Percentiles rank a stretch among this genome's conserved stretches.
These are phyloP conservation scores for Barnettozyma hawaiiensis DNA, from an alignment of 1,139 yeast species.

Conservation along the genomic window DNA sequence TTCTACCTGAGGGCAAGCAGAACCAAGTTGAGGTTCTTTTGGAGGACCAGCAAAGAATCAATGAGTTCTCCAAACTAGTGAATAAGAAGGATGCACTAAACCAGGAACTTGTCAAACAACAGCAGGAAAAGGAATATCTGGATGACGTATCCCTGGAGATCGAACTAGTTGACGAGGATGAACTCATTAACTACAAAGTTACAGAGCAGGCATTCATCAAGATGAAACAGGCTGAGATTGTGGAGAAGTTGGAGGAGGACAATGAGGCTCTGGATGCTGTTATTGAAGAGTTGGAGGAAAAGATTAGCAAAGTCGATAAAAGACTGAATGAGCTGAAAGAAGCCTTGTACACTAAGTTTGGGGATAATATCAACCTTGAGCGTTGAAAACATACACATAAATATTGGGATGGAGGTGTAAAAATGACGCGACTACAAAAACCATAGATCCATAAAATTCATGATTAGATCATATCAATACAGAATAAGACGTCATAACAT, in stretches of 20 bases:
- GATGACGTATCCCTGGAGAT: slow-evolving; percentile 84
- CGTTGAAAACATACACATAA: slow-evolving; percentile 24
- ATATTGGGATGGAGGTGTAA: no score
- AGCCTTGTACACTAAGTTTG: slow-evolving; percentile 82
- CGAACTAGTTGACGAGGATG: slow-evolving; percentile 74
- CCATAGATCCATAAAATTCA: no score
- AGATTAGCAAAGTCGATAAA: slow-evolving; percentile 47
- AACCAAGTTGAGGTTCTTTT: slow-evolving; percentile 76
- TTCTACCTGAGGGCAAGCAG: slow-evolving; percentile 34
- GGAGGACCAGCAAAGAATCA: slow-evolving; percentile 87
- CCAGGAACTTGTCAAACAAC: slow-evolving; percentile 43
- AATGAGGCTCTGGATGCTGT: slow-evolving; percentile 44
- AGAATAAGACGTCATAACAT: no score
- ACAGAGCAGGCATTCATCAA: slow-evolving; percentile 71
- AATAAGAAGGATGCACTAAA: slow-evolving; percentile 56
- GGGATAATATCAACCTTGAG: slow-evolving; percentile 83
- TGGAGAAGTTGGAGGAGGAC: slow-evolving; percentile 60
- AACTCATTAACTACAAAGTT: slow-evolving; percentile 54
- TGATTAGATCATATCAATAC: no score
- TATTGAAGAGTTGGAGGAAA: slow-evolving; percentile 41
- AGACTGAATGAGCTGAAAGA: slow-evolving; percentile 59
- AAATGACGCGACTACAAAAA: no score
- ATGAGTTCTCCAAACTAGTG: slow-evolving; percentile 79
- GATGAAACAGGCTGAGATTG: slow-evolving; percentile 59
- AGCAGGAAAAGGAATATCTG: slow-evolving; percentile 77